Conservation (phyloP, 148 eudicot species). For the Dysphania ambrosioides region DNA sequence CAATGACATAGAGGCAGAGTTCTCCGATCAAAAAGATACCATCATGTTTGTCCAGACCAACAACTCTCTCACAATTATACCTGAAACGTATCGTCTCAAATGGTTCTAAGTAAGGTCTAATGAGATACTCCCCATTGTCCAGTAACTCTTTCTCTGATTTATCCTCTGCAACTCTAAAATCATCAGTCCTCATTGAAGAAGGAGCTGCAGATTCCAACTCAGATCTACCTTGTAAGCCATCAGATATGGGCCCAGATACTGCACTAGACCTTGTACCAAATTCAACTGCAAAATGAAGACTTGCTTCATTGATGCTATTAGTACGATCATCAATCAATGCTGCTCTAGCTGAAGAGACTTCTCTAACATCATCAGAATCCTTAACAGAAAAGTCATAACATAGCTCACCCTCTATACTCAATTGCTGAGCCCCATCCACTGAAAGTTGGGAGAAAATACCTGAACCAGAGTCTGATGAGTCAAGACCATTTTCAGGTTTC, state of each 20-base stretch:
- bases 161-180: conserved; percentile 51
- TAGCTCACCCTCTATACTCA: conserved; percentile 50
- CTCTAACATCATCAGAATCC: conserved; percentile 62
- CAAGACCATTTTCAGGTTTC: conserved; percentile 52
- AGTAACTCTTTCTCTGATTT: conserved; percentile 73
- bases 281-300: conserved; percentile 78
- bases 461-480: conserved; percentile 63
- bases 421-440: conserved; percentile 43
- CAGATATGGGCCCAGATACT: conserved; percentile 52
- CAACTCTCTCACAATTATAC: conserved; percentile 94
- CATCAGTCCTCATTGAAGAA: conserved; percentile 64
- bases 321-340: conserved; percentile 70
- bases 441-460: conserved; percentile 61
- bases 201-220: conserved; percentile 69
- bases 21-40: conserved; percentile 97
- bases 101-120: conserved; percentile 89
- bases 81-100: conserved; percentile 71
- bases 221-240: conserved; percentile 59
- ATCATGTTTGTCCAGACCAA: conserved; percentile 97
- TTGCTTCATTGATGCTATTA: conserved; percentile 74
- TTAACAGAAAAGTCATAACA: conserved; percentile 65
- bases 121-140: conserved; percentile 94
- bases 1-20: conserved; percentile 80
- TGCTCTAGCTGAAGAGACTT: conserved; percentile 58
- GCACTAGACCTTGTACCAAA: conserved; percentile 63